Percentiles rank a stretch among this genome's conserved stretches.
Conservation (phyloP, 2,329 filamentous ascomycete genomes). For the Magnaporthales sp. region DNA sequence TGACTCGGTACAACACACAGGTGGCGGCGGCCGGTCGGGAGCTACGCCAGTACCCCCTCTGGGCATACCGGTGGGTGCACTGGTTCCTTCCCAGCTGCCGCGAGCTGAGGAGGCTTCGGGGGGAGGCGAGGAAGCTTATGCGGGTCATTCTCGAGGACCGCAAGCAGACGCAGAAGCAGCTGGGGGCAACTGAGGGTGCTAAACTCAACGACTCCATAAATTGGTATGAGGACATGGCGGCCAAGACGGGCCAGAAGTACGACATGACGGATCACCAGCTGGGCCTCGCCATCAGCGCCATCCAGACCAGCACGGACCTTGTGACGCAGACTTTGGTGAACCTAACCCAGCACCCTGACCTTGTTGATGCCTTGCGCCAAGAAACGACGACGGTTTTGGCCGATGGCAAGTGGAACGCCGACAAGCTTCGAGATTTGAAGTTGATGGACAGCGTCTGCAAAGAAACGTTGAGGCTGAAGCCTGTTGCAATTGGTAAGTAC, state of each 20-base stretch:
- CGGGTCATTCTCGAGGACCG: background rate
- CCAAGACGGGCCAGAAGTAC: background rate
- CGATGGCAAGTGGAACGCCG: background rate
- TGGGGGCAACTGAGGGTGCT: too few relatives aligned
- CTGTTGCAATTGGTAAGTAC: background rate
- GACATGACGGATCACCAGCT: background rate
- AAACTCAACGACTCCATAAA: background rate
- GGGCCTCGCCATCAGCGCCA: background rate
- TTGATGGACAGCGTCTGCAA: background rate
- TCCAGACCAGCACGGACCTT: background rate
- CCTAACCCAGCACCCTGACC: background rate
- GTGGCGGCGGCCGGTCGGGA: background rate
- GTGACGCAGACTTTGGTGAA: background rate
- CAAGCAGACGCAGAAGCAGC: background rate
- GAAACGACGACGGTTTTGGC: background rate
- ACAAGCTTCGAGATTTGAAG: background rate
- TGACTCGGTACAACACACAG: background rate
- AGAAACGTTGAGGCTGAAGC: background rate
- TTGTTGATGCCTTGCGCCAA: background rate
- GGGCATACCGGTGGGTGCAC: background rate
- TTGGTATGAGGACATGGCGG: slow-evolving; percentile 1
- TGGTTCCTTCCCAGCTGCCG: background rate
- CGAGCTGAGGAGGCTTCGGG: background rate
- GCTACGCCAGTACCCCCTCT: background rate
- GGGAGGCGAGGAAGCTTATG: background rate